Percentiles rank a stretch among this genome's conserved stretches.
These are phyloP conservation scores for Aspergillus carbonarius DNA, from an alignment of 2,329 filamentous ascomycete species.

Conservation along the genomic window DNA sequence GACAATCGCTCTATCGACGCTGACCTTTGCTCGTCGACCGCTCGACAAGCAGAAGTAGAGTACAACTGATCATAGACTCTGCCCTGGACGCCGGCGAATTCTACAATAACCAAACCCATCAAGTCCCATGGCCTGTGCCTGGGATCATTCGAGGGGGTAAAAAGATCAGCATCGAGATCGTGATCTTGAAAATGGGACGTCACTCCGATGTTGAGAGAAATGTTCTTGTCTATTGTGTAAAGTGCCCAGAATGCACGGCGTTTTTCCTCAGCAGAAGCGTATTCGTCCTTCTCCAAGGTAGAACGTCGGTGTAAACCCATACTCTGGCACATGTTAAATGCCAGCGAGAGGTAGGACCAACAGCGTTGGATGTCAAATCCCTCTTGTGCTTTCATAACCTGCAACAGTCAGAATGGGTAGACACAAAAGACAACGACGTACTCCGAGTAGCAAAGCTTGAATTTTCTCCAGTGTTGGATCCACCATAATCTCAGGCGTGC, in stretches of 20 bases:
- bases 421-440: conserved; percentile 1
- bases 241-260: conserved; percentile 27
- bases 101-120: conserved; percentile 22
- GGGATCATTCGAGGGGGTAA: conserved; percentile 19
- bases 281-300: conserved; percentile 17
- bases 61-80: conserved; percentile 27
- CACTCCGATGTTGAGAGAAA: conserved; percentile 26
- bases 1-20: conserved; percentile 22
- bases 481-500: conserved; percentile 19
- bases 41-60: conserved; percentile 19
- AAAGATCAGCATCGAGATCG: conserved; percentile 25
- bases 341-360: conserved; percentile 27
- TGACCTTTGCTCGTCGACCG: conserved; percentile 14
- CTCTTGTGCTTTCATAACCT: conserved; percentile 29
- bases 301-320: conserved; percentile 21
- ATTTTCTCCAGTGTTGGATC: conserved; percentile 26
- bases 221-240: conserved; percentile 28
- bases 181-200: conserved; percentile 29
- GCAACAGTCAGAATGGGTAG: background rate
- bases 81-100: conserved; percentile 25
- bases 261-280: conserved; percentile 20
- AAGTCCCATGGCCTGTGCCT: conserved; percentile 24
- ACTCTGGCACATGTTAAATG: conserved; percentile 26
- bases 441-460: conserved; percentile 23
- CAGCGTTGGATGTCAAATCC: conserved; percentile 26